Base-by-base conservation (phyloP, 2,329 filamentous ascomycete species). In the Shiraia bambusicola region DNA sequence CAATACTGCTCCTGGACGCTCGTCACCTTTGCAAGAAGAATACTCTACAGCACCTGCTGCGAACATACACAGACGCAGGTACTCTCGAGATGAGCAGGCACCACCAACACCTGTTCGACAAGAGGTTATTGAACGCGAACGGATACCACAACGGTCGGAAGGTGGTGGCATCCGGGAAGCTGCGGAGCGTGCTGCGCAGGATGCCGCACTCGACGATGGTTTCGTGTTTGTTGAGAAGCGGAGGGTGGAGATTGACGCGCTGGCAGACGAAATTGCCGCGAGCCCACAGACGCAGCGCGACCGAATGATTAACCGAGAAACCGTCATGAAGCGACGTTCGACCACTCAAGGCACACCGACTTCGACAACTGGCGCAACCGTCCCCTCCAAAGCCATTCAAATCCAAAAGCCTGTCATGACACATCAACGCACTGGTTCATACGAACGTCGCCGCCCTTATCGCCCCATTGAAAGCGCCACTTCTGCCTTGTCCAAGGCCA, bases 201-300 rank as follows among this genome's bases (percentile, higher is more conserved):
- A 97, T 51, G 83, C 94, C 34, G 87, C 87, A 1, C 87, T 95
- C 56, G 91, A 95, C 64, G 83, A 92, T 52, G 93, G 97, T 53
- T 98, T 97, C 59, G 92, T 98, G 14, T 78, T 97, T 17, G 88
- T 98, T 10, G 93, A 98, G 72, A 95, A 96, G 73, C 84, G 86
- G 52, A 87, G 90, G 14, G 91, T 98, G 9, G 92, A 97, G 67
- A 92, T 98, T 36, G 97, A 98, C 66, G 93, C 93, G 2, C 86
- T 98, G 59, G 93, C 93, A 15, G 93, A 98, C 68, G 92, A 97
- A 69, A 76, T 98, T 63, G 91, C 89, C 31, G 87, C 90, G 37
- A 92, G 87, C 59, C 87, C 87, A 34, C 83, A 83, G 35, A 58
- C 58, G 16, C 65, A 76, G 45, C 66, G 77, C 51, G 68, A 75